Evolutionary conservation across 1,139 yeast genomes (phyloP).

Genomic region (Spencermartinsiella ligniputridi): DNA sequence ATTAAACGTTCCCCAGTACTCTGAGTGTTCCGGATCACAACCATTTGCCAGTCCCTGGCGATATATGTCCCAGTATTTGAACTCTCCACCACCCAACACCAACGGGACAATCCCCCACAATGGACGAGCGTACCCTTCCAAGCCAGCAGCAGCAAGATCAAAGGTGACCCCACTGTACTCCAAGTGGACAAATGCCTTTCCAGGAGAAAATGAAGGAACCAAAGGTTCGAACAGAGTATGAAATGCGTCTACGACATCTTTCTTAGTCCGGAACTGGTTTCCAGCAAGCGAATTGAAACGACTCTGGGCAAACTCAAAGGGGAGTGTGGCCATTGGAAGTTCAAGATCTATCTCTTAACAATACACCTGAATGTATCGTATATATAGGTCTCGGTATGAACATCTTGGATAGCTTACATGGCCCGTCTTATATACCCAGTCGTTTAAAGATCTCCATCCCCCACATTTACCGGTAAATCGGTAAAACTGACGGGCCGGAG

Average conservation of each 20-base stretch:
- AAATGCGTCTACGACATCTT: slow-evolving; percentile 19
- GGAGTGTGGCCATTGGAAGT: neutral
- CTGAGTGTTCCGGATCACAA: slow-evolving; percentile 27
- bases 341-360: no score
- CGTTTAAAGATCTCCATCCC: no score
- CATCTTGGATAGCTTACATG: no score
- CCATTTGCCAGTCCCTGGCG: slow-evolving; percentile 28
- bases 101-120: slow-evolving; percentile 33
- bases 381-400: no score
- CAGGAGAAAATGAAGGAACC: slow-evolving; percentile 17
- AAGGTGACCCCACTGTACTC: slow-evolving; percentile 25
- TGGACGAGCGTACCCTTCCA: slow-evolving; percentile 33
- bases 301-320: neutral
- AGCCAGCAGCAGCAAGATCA: slow-evolving; percentile 24
- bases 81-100: slow-evolving; percentile 28
- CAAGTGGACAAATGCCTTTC: slow-evolving; percentile 19
- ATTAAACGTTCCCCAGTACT: slow-evolving; percentile 29
- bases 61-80: slow-evolving; percentile 21
- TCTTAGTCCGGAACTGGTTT: slow-evolving; percentile 16
- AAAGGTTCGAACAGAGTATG: slow-evolving; percentile 18
- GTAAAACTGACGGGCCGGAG: no score
- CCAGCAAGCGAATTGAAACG: slow-evolving; percentile 13
- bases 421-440: no score
- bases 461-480: no score
- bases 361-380: no score